Evolutionary conservation across 2,329 filamentous ascomycete species (phyloP).

Genomic region (Curvularia sp.): DNA sequence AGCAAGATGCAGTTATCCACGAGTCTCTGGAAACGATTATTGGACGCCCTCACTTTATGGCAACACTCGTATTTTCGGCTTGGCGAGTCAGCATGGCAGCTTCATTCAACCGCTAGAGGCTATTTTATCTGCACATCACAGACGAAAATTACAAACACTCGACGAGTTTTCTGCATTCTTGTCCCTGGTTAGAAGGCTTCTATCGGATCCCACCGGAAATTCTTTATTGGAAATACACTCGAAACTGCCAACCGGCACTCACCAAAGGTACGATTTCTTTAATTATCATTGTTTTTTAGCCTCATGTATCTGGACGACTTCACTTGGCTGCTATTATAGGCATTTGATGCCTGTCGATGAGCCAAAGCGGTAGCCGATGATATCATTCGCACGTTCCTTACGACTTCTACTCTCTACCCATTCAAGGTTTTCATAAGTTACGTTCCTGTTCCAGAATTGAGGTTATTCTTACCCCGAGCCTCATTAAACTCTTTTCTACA

Average conservation of each 20-base stretch:
- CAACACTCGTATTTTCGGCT: neutral
- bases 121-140: neutral
- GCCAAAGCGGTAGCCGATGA: neutral
- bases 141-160: neutral
- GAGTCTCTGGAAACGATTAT: neutral
- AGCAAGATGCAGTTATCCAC: neutral
- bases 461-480: neutral
- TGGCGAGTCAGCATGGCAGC: neutral
- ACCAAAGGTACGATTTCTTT: slow-evolving; percentile 3
- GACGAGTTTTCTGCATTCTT: neutral
- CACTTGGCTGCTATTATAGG: neutral
- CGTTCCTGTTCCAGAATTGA: neutral
- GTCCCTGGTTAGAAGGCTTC: neutral
- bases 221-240: neutral
- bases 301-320: neutral
- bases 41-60: neutral
- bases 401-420: neutral
- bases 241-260: neutral
- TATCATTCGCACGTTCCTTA: neutral
- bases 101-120: neutral
- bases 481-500: neutral
- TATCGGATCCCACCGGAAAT: neutral
- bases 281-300: neutral
- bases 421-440: neutral
- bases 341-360: neutral